These are phyloP conservation scores for Scleroderma citrinum DNA, from an alignment of 768 basidiomycete genomes.

Conservation along the genomic window DNA sequence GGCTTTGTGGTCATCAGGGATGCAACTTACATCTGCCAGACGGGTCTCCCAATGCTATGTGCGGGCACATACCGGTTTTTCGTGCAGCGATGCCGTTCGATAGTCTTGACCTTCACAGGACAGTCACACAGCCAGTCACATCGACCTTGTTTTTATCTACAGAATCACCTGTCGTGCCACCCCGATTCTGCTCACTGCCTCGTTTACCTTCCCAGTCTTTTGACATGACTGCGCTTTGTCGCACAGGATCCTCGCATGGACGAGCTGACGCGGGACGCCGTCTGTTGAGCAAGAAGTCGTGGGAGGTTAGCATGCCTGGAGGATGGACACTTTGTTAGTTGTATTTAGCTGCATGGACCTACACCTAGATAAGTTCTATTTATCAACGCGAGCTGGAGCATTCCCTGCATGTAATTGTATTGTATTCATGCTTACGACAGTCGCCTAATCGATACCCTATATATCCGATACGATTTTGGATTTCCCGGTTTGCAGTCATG, in stretches of 20 bases:
- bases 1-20: conserved; percentile 24
- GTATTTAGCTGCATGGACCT: neutral
- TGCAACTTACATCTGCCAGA: conserved; percentile 26
- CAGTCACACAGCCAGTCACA: conserved; percentile 1
- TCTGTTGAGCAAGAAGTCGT: conserved; percentile 11
- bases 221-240: conserved; percentile 11
- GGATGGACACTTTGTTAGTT: conserved; percentile 31
- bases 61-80: conserved; percentile 12
- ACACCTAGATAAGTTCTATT: neutral
- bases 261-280: conserved; percentile 9
- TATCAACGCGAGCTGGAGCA: neutral
- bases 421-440: neutral
- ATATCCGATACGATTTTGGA: too few relatives aligned
- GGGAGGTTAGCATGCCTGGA: conserved; percentile 37
- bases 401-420: neutral
- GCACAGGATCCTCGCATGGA: neutral
- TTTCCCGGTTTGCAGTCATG: too few relatives aligned
- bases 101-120: conserved; percentile 11
- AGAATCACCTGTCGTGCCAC: conserved; percentile 14
- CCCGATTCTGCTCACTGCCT: conserved; percentile 20
- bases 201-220: conserved; percentile 17
- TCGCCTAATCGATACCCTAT: too few relatives aligned
- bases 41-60: conserved; percentile 29
- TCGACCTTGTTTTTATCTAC: conserved; percentile 7
- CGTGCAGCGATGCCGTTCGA: conserved; percentile 23